A percentile compares a stretch with the other conserved stretches of the same genome.
Evolutionary conservation across 768 basidiomycete species (phyloP).

Genomic region (Tylopilus subfusipes): DNA sequence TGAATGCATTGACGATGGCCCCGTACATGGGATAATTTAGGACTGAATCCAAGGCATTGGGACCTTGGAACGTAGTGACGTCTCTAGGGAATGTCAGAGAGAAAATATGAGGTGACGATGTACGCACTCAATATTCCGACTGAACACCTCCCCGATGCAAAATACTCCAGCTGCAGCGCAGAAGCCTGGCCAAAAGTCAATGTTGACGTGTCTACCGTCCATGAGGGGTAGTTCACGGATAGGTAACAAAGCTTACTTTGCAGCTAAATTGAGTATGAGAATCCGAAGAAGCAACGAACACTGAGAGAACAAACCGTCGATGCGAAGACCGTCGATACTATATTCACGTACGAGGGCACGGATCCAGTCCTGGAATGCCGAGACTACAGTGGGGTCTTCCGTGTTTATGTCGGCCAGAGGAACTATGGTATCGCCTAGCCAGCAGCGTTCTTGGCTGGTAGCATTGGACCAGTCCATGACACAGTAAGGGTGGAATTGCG

Average conservation of each 20-base stretch:
- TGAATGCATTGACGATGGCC: slow-evolving; percentile 60
- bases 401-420: slow-evolving; percentile 81
- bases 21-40: slow-evolving; percentile 70
- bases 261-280: slow-evolving; percentile 21
- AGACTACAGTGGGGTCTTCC: slow-evolving; percentile 57
- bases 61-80: slow-evolving; percentile 59
- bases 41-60: slow-evolving; percentile 60
- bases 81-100: slow-evolving; percentile 37
- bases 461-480: slow-evolving; percentile 65
- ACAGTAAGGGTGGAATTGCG: slow-evolving; percentile 78
- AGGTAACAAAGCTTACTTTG: slow-evolving; percentile 27
- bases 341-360: slow-evolving; percentile 63
- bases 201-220: slow-evolving; percentile 56
- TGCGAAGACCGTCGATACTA: slow-evolving; percentile 80
- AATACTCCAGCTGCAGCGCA: slow-evolving; percentile 74
- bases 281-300: neutral
- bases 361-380: slow-evolving; percentile 69
- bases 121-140: slow-evolving; percentile 47
- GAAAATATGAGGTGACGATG: neutral
- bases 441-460: slow-evolving; percentile 72
- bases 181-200: slow-evolving; percentile 75
- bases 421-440: slow-evolving; percentile 76
- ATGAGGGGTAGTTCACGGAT: neutral
- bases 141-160: slow-evolving; percentile 81
- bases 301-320: slow-evolving; percentile 51